Evolutionary conservation across 257 asterid genomes (phyloP).

Genomic region (Solanum clarkiae): DNA sequence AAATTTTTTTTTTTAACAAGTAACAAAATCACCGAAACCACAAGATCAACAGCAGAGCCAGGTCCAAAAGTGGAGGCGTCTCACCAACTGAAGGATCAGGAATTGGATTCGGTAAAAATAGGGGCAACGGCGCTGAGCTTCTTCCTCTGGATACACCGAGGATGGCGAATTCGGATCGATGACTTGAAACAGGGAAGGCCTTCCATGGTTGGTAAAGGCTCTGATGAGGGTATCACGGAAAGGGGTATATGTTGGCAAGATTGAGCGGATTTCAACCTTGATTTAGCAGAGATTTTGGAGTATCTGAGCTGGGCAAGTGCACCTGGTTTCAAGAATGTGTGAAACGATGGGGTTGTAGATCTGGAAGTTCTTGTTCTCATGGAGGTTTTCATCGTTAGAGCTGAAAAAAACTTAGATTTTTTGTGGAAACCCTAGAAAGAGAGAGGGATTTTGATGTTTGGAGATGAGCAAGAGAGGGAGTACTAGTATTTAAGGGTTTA

Average conservation of each 20-base stretch:
- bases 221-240: constrained; percentile 9
- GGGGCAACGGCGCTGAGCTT: constrained; percentile 20
- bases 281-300: constrained; percentile 60
- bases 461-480: neutral
- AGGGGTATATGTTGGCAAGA: constrained; percentile 22
- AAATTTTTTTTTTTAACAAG: too few species aligned
- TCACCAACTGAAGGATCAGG: neutral
- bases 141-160: constrained; percentile 48
- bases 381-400: constrained; percentile 3
- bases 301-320: constrained; percentile 64
- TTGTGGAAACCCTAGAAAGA: constrained; percentile 27
- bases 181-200: constrained; percentile 39
- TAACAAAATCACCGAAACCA: neutral
- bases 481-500: constrained; percentile 11
- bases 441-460: neutral
- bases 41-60: neutral
- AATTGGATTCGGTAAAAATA: constrained; percentile 7
- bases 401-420: neutral
- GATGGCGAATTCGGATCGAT: constrained; percentile 19
- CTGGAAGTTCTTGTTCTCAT: constrained; percentile 3
- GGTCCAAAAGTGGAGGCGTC: neutral
- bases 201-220: constrained; percentile 20
- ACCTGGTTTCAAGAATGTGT: constrained; percentile 68
- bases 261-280: constrained; percentile 26
- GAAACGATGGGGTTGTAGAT: constrained; percentile 14